These are phyloP conservation scores for Lachnellula hyalina DNA, from an alignment of 2,329 filamentous ascomycete species.

Conservation along the genomic window DNA sequence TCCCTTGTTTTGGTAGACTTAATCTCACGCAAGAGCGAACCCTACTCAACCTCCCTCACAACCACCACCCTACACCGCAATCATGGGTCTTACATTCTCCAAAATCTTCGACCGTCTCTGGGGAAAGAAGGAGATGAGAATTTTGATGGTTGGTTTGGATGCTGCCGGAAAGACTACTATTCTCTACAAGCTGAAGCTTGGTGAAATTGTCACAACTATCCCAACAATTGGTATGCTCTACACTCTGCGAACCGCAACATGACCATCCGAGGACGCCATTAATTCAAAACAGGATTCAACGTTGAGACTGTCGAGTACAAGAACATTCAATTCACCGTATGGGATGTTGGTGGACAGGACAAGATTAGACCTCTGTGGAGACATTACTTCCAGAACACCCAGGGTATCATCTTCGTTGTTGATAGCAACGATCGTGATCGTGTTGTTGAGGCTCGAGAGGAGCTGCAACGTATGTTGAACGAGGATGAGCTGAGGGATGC, in stretches of 20 bases:
- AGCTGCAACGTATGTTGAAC: slow-evolving; percentile 97
- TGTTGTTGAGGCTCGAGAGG: slow-evolving; percentile 93
- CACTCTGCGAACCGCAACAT: not conserved
- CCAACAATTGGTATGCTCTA: slow-evolving; percentile 80
- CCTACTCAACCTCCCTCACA: slow-evolving; percentile 31
- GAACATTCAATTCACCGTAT: slow-evolving; percentile 99
- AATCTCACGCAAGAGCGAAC: slow-evolving; percentile 28
- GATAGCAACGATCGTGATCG: slow-evolving; percentile 98
- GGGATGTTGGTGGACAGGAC: slow-evolving; percentile 99
- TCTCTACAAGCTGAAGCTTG: slow-evolving; percentile 99
- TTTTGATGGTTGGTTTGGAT: slow-evolving; percentile 99
- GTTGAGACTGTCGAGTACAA: slow-evolving; percentile 99
- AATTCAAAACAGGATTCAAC: slow-evolving; percentile 71
- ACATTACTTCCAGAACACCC: slow-evolving; percentile 99
- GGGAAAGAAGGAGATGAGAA: slow-evolving; percentile 99
- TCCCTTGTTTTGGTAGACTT: slow-evolving; percentile 13
- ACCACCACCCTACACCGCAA: slow-evolving; percentile 47
- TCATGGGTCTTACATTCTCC: slow-evolving; percentile 97
- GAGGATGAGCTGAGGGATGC: slow-evolving; percentile 98
- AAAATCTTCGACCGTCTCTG: slow-evolving; percentile 95
- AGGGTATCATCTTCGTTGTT: slow-evolving; percentile 99
- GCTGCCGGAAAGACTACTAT: slow-evolving; percentile 99
- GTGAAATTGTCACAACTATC: slow-evolving; percentile 98
- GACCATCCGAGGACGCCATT: slow-evolving; percentile 21
- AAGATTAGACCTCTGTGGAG: slow-evolving; percentile 99